Conservation (phyloP, 1,139 yeast species). For the Tardiomyces depauwii region DNA sequence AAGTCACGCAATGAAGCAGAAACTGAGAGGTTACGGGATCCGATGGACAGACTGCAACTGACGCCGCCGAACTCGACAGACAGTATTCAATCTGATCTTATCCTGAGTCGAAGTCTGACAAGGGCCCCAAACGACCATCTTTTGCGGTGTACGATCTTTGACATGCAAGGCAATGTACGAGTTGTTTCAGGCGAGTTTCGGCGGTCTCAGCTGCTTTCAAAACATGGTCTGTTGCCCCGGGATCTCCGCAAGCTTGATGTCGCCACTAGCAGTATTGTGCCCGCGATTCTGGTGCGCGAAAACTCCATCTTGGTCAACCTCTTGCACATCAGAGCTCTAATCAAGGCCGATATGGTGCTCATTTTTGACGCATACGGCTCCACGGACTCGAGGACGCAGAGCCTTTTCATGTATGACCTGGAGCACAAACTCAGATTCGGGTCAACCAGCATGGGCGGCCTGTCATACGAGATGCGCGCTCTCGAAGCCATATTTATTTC, state of each 20-base stretch:
- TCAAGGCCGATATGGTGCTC: slow-evolving; percentile 69
- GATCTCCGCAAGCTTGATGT: slow-evolving; percentile 84
- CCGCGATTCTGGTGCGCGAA: slow-evolving; percentile 70
- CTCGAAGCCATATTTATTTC: slow-evolving; percentile 79
- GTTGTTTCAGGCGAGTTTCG: slow-evolving; percentile 72
- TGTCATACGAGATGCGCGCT: slow-evolving; percentile 74
- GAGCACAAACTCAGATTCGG: slow-evolving; percentile 60
- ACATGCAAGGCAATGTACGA: slow-evolving; percentile 55
- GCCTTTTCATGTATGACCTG: slow-evolving; percentile 76
- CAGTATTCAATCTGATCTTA: slow-evolving; percentile 10
- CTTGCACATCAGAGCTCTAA: slow-evolving; percentile 76
- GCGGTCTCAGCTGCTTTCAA: slow-evolving; percentile 60
- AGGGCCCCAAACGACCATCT: slow-evolving; percentile 25
- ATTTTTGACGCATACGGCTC: slow-evolving; percentile 65
- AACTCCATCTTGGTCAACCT: slow-evolving; percentile 71
- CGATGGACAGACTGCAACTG: background rate
- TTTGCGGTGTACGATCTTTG: slow-evolving; percentile 66
- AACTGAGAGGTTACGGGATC: background rate
- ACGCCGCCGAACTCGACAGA: background rate
- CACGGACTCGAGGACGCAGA: slow-evolving; percentile 51
- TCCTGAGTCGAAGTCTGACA: slow-evolving; percentile 24
- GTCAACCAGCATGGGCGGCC: slow-evolving; percentile 24
- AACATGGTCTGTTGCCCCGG: slow-evolving; percentile 69
- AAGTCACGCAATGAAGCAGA: too few species aligned
- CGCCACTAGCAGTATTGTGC: slow-evolving; percentile 79